Base-by-base conservation (phyloP, 2,329 filamentous ascomycete species). In the Alternaria atra region DNA sequence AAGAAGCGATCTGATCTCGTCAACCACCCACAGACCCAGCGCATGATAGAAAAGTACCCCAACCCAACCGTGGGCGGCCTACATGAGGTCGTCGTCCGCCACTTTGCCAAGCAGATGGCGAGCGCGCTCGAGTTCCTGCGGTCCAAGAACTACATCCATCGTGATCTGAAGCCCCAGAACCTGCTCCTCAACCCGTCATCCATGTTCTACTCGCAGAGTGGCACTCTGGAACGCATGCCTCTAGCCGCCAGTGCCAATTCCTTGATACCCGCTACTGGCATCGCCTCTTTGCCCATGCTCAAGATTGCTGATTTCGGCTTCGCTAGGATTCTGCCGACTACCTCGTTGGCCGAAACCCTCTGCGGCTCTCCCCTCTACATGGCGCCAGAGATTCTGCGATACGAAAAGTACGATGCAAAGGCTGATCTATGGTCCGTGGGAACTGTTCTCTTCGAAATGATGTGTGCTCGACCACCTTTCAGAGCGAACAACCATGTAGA, bases 251-350 rank as follows among this genome's bases (percentile, higher is more conserved):
- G 91, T 72, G 89, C 91, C 43, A 89, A 94, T 75, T 94, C 93
- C 0, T 84, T 95, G 57, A 91, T 92, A 44, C 93, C 94, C 4
- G 87, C 90, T 27, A 90, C 90, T 27, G 95, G 95, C 7, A 83
- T 99, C 30, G 85, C 88, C 54, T 95, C 93, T 17, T 81, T 99
- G 42, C 95, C 95, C 5, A 96, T 98, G 90, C 87, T 99, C 61
- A 99, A 99, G 82, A 90, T 99, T 70, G 95, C 95, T 58, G 95
- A 99, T 81, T 99, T 99, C 75, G 95, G 95, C n/a, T 99, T 99
- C 77, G 95, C 95, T 57, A 89, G 95, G 57, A 93, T 96, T 56
- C 83, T 99, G 50, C 94, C 95, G 2, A 89, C 92, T 7, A 97
- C 94, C 0, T 94, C 94, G 5, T 85, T 99, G 65, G 95, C 95